Base-by-base conservation (phyloP, 805 yeast species). In the Candida palmyrensis region DNA sequence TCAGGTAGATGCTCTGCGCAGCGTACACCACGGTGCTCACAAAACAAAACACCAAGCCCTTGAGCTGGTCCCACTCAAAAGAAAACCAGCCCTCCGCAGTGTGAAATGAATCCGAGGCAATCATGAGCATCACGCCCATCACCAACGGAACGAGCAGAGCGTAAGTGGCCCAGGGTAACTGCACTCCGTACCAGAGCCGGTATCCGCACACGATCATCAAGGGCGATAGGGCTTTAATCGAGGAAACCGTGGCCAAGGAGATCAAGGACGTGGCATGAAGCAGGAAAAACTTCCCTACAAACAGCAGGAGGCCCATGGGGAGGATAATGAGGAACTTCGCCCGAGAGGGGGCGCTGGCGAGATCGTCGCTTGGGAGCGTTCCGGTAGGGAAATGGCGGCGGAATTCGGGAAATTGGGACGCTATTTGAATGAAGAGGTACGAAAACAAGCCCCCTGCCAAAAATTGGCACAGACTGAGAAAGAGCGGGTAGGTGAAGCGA, bases 1-100 rank as follows among this genome's bases (percentile, higher is more conserved):
- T 88, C 24, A 92, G 88, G 56, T 85, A 87, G 28, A 88, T 83
- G 51, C 87, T 87, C 50, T 87, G 95, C 2, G 79, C 74, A 4
- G 90, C 95, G 62, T 88, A 87, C 13, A 86, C 75, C 6, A 82
- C 53, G 30, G 89, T 73, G 4, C 92, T 77, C 19, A 76, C 38
- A 7, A 80, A 58, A 9, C 95, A 90, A 48, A 72, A 81, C 2
- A 72, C 19, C n/a, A 85, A 57, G 5, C 96, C 96, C 39, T 66
- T 53, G 27, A 77, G 54, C 42, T 75, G 72, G 8, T 41, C 40
- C 7, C 47, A 30, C 28, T 58, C 55, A 14, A 47, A 25, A 18
- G 37, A 41, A 32, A 38, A 27, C 13, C 11, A 16, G 8, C 27
- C 27, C 5, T 11, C 25, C 13, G 7, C 6, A 10, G 11, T 11